These are phyloP conservation scores for Phoenix roebelenii DNA, from an alignment of 176 grass and related monocot species.

Conservation along the genomic window DNA sequence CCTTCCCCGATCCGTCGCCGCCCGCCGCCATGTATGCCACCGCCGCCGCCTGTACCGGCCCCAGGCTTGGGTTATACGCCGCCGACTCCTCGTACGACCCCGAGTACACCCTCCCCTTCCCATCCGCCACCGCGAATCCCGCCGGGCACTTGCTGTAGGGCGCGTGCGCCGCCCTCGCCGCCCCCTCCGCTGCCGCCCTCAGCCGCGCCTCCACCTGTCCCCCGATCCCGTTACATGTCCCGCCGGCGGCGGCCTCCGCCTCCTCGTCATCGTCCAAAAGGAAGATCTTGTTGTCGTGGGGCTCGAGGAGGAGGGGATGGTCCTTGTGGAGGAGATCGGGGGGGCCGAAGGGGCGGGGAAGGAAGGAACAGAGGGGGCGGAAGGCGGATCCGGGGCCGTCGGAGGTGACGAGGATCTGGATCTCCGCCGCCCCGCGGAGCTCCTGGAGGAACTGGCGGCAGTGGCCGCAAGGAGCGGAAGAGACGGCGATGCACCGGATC, in stretches of 20 bases:
- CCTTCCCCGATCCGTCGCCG: conserved; percentile 12
- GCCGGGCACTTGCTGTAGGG: conserved; percentile 73
- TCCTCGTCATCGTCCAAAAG: not conserved
- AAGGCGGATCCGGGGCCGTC: conserved; percentile 50
- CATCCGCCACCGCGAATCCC: conserved; percentile 74
- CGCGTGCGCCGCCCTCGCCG: conserved; percentile 59
- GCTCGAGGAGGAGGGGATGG: conserved; percentile 64
- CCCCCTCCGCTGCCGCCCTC: conserved; percentile 40
- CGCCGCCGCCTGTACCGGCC: conserved; percentile 79
- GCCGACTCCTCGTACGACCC: conserved; percentile 67
- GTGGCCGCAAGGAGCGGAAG: conserved; percentile 86
- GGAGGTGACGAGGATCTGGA: conserved; percentile 63
- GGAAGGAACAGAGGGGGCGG: conserved; percentile 57
- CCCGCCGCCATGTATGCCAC: conserved; percentile 43
- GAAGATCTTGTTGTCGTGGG: conserved; percentile 43
- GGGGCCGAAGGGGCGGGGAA: conserved; percentile 64
- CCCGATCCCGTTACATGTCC: not conserved
- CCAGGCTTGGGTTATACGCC: conserved; percentile 83
- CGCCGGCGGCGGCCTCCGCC: conserved; percentile 21
- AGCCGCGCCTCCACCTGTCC: conserved; percentile 25
- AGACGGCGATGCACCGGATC: conserved; percentile 77
- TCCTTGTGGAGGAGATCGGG: conserved; percentile 58
- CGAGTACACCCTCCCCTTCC: conserved; percentile 47
- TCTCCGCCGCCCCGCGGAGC: conserved; percentile 63
- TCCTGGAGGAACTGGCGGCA: conserved; percentile 98